Evolutionary conservation across 2,329 filamentous ascomycete genomes (phyloP).

Genomic region (Zymoseptoria pseudotritici): DNA sequence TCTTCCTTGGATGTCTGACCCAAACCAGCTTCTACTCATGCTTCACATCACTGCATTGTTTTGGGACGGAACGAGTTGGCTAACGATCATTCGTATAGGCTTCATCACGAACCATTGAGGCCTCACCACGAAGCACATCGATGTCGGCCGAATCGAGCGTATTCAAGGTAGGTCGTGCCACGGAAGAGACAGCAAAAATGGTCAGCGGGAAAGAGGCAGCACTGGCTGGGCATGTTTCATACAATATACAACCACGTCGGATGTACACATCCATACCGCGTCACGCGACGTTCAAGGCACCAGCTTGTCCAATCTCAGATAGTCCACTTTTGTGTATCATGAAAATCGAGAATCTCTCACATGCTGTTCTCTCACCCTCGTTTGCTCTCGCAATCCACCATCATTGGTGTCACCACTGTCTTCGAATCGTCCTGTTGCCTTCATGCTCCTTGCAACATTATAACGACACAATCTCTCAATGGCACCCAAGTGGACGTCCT

Average conservation of each 20-base stretch:
- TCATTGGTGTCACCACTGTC: too few species aligned
- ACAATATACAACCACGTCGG: background rate
- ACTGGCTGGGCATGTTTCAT: background rate
- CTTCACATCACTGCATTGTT: background rate
- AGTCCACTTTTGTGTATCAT: too few species aligned
- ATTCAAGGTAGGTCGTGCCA: background rate
- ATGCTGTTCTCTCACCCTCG: too few species aligned
- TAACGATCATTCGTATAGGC: background rate
- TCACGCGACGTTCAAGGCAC: background rate
- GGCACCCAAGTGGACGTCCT: too few species aligned
- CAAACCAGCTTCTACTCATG: slow-evolving; percentile 6
- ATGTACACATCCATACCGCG: background rate
- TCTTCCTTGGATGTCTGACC: slow-evolving; percentile 38
- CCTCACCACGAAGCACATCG: background rate
- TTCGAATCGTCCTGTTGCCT: too few species aligned
- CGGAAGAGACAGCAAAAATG: background rate
- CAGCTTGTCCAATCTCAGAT: too few species aligned
- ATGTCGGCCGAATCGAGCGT: background rate
- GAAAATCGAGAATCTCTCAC: too few species aligned
- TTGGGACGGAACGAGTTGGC: background rate
- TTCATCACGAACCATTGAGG: background rate
- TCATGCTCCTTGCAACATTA: background rate
- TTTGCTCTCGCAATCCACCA: too few species aligned
- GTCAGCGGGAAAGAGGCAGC: background rate
- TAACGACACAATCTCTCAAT: too few species aligned